These are phyloP conservation scores for Monotropa hypopitys DNA, from an alignment of 179 eudicot species.

Conservation along the genomic window DNA sequence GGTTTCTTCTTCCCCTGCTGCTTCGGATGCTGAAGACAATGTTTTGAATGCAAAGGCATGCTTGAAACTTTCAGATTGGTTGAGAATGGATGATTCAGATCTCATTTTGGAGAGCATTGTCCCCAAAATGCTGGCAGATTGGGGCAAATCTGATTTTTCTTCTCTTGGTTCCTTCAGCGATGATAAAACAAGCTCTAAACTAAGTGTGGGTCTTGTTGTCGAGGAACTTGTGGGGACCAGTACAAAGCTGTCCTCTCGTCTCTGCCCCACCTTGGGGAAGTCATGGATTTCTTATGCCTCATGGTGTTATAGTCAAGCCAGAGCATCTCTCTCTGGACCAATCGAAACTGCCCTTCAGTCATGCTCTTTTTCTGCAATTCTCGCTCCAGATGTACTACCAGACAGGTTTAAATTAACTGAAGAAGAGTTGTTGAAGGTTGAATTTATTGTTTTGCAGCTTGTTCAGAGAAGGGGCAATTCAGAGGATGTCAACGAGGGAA, in stretches of 20 bases:
- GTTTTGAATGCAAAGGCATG: conserved; percentile 83
- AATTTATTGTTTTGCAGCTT: conserved; percentile 38
- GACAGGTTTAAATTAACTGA: conserved; percentile 51
- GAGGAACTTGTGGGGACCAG: conserved; percentile 74
- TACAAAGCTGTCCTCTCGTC: conserved; percentile 62
- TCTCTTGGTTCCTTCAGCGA: conserved; percentile 8
- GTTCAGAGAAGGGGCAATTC: conserved; percentile 19
- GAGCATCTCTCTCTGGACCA: conserved; percentile 34
- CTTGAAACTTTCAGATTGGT: conserved; percentile 73
- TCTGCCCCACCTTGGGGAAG: conserved; percentile 82
- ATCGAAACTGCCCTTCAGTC: conserved; percentile 33
- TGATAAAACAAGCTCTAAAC: conserved; percentile 23
- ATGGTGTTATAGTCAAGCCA: conserved; percentile 89
- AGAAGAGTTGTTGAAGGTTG: conserved; percentile 58
- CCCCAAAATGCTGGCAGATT: conserved; percentile 36
- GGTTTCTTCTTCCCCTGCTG: conserved; percentile 26
- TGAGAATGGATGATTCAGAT: conserved; percentile 40
- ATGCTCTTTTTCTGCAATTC: conserved; percentile 45
- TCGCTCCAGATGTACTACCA: conserved; percentile 44
- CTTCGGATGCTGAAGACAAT: conserved; percentile 30
- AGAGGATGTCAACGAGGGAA: conserved; percentile 23
- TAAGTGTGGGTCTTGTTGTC: conserved; percentile 25
- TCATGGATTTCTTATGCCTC: conserved; percentile 94
- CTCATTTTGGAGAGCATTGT: conserved; percentile 35
- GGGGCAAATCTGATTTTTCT: conserved; percentile 22